phyloP scores from a whole-genome alignment of 2,329 filamentous ascomycete species.

The Cladobotryum mycophilum region DNA sequence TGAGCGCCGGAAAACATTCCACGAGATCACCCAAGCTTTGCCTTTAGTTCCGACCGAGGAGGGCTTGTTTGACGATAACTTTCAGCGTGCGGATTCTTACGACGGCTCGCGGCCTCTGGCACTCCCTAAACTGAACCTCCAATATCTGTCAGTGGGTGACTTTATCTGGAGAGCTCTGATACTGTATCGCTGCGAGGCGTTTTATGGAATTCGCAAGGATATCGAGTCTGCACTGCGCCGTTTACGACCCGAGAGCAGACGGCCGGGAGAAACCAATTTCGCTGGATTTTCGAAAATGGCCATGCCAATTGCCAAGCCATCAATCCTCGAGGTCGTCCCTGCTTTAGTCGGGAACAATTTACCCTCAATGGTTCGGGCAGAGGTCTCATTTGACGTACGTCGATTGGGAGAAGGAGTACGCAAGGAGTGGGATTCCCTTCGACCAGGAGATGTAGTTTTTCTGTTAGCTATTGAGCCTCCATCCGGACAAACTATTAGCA shows the following conservation, averaged over 20 bases:
- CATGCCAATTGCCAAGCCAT: conserved; percentile 75
- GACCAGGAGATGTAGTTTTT: conserved; percentile 84
- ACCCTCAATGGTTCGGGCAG: conserved; percentile 79
- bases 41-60: conserved; percentile 78
- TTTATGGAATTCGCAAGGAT: conserved; percentile 89
- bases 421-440: conserved; percentile 83
- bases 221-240: conserved; percentile 77
- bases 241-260: conserved; percentile 61
- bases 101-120: conserved; percentile 82
- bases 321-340: conserved; percentile 79
- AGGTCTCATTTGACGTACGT: conserved; percentile 78
- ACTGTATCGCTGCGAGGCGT: conserved; percentile 82
- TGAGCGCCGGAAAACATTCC: conserved; percentile 74
- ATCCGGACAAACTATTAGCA: conserved; percentile 44
- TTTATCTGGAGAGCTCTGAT: conserved; percentile 95
- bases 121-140: conserved; percentile 88
- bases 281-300: conserved; percentile 89
- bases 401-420: conserved; percentile 69
- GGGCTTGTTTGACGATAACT: conserved; percentile 68
- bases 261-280: conserved; percentile 64
- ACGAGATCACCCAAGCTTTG: conserved; percentile 66
- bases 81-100: conserved; percentile 78
- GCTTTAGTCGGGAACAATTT: conserved; percentile 75
- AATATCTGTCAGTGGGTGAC: conserved; percentile 91
- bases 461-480: conserved; percentile 68